These are phyloP conservation scores for Magnolia changhungtana DNA, from an alignment of 164 flowering plant genomes.

Conservation along the genomic window DNA sequence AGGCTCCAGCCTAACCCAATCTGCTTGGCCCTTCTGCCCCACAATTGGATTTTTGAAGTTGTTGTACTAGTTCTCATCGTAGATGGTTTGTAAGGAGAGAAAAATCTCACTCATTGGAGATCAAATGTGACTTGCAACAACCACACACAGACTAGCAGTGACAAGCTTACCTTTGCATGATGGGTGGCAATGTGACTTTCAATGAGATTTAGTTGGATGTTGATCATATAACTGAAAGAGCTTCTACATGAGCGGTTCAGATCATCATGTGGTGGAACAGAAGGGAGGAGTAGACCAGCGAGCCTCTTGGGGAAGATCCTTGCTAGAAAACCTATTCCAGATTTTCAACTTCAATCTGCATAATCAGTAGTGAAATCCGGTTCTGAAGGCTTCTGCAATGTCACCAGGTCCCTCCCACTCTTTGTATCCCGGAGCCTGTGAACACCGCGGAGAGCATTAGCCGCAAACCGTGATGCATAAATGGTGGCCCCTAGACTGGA, in stretches of 20 bases:
- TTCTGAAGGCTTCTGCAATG: conserved; percentile 82
- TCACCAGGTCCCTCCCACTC: conserved; percentile 47
- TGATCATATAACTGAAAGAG: too few relatives aligned
- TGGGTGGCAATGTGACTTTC: not conserved
- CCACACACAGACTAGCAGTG: not conserved
- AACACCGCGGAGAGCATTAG: conserved; percentile 84
- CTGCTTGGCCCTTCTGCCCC: not conserved
- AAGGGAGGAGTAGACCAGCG: too few relatives aligned
- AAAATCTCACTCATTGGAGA: not conserved
- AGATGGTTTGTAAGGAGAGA: not conserved
- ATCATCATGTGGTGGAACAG: too few relatives aligned
- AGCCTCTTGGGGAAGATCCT: too few relatives aligned
- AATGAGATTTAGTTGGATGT: not conserved
- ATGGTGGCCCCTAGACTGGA: conserved; percentile 75
- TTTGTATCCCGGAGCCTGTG: conserved; percentile 57
- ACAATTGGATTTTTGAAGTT: not conserved
- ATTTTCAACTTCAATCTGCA: conserved; percentile 26
- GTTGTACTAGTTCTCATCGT: not conserved
- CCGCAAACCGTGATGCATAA: conserved; percentile 75
- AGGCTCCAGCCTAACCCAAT: not conserved
- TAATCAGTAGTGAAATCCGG: conserved; percentile 81
- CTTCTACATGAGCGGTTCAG: too few relatives aligned
- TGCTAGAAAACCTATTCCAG: not conserved
- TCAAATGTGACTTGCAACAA: not conserved
- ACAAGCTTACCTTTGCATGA: too few relatives aligned